Base-by-base conservation (phyloP, 2,329 filamentous ascomycete species). In the Hypoxylon sp. region DNA sequence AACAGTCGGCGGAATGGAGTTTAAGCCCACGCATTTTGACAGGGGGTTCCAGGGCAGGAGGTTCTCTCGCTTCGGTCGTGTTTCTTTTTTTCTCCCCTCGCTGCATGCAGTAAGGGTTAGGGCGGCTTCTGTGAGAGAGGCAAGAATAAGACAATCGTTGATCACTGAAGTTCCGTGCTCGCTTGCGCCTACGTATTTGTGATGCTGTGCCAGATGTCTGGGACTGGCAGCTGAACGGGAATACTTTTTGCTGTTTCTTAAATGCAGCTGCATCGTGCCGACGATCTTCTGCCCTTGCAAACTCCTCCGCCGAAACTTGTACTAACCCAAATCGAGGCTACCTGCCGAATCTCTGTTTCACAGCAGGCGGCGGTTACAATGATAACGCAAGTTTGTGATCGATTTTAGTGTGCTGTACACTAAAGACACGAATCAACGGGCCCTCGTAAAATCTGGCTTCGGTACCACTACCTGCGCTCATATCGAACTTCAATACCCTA, bases 281-380 rank as follows among this genome's bases (percentile, higher is more conserved):
- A 42, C 21, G 55, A 58, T 64, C 48, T 51, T 39, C 42, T 62
- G 11, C 39, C 54, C 53, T 57, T 61, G 50, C 24, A 27, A 53
- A 52, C n/a, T 17, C 48, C 37, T 61, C 46, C 54, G 39, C 55
- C 47, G 39, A 65, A 62, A 62, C 35, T 39, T 44, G 44, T 63
- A 57, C 52, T 64, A 60, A 24, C 47, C 48, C 61, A 59, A 65
- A 67, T 71, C 67, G 67, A 69, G 69, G 69, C 39, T 63, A 55
- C 67, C 64, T 68, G 64, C 69, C 63, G 63, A 67, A 71, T 71
- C 69, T 71, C 46, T 55, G 69, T 71, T 67, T 60, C 67, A 71
- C 69, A 31, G 58, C 69, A 71, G 66, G 35, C 46, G 39, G 37
- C 56, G 58, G 69, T 67, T 71, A 58, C 64, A 57, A 61, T 64